Base-by-base conservation (phyloP, 352 stramenopile genomes). In the Globisporangium sylvaticum region DNA sequence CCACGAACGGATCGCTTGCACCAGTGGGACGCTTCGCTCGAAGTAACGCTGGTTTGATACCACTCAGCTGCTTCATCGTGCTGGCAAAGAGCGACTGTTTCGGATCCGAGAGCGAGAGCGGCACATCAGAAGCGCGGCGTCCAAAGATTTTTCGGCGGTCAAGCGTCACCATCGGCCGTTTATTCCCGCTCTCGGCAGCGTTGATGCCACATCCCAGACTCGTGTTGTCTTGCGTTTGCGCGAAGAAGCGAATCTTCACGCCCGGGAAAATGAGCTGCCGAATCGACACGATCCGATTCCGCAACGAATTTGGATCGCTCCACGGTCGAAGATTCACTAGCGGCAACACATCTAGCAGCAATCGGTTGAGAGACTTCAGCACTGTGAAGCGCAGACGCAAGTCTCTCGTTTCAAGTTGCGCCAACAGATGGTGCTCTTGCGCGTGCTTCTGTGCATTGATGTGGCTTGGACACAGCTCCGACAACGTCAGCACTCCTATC, bases 1-100 rank as follows among this genome's bases (percentile, higher is more conserved):
- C 80, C 18, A 94, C 82, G 54, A 94, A 94, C 29, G 86, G 86
- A 56, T 94, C 86, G 52, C 83, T 91, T 10, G 86, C 86, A 39
- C 86, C 86, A 1, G 80, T 88, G 0, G 86, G 86, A n/a, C 86
- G 79, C 68, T 91, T 92, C 7, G 81, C 82, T 2, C 83, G 80
- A 27, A 94, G 67, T 24, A 78, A 34, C 8, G 77, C 79, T 2
- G 82, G 75, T 1, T 79, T 77, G 14, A 90, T 75, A 8, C 58
- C 58, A 5, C 74, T 73, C 18, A 94, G 63, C 37, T 94, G 86
- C 9, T 68, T 60, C 75, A 87, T 88, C 4, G 81, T 83, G 15
- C 76, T 79, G 20, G 78, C 83, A 73, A 94, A 94, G 1, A 94
- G 68, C n/a, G 83, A 92, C n/a, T 63, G 50, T 53, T 84, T 81